Conservation (phyloP, 768 basidiomycete genomes). For the Phylloporus arenicola region DNA sequence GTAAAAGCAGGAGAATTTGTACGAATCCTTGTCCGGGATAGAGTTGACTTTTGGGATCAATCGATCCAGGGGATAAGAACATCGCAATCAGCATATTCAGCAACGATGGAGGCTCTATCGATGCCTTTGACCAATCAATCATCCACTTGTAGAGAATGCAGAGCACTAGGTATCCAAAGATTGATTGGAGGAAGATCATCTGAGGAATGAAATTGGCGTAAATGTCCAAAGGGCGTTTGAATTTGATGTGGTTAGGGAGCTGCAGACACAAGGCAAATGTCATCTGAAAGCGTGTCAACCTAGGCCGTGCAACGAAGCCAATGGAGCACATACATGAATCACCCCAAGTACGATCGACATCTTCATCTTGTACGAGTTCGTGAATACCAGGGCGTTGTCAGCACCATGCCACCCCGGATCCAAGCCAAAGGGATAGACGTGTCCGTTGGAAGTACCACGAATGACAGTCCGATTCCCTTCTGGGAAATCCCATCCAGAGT, state of each 20-base stretch:
- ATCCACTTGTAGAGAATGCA: slow-evolving; percentile 98
- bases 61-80: slow-evolving; percentile 86
- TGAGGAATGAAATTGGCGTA: slow-evolving; percentile 96
- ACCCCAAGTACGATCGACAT: slow-evolving; percentile 97
- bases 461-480: slow-evolving; percentile 38
- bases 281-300: slow-evolving; percentile 59
- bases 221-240: slow-evolving; percentile 82
- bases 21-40: slow-evolving; percentile 85
- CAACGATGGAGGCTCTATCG: slow-evolving; percentile 76
- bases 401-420: slow-evolving; percentile 95
- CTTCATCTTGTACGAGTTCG: slow-evolving; percentile 99
- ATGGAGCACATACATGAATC: slow-evolving; percentile 66
- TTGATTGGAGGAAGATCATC: slow-evolving; percentile 94
- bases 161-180: slow-evolving; percentile 93
- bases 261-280: slow-evolving; percentile 96
- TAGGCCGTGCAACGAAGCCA: neutral
- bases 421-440: slow-evolving; percentile 87
- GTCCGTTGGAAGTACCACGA: slow-evolving; percentile 51
- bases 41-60: slow-evolving; percentile 63
- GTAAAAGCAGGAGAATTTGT: slow-evolving; percentile 69
- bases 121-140: slow-evolving; percentile 76
- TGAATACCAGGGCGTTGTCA: slow-evolving; percentile 87
- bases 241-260: slow-evolving; percentile 91
- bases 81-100: slow-evolving; percentile 95
- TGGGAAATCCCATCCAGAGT: slow-evolving; percentile 83